Evolutionary conservation across 345 rosid genomes (phyloP).

Genomic region (Citrus sp.): DNA sequence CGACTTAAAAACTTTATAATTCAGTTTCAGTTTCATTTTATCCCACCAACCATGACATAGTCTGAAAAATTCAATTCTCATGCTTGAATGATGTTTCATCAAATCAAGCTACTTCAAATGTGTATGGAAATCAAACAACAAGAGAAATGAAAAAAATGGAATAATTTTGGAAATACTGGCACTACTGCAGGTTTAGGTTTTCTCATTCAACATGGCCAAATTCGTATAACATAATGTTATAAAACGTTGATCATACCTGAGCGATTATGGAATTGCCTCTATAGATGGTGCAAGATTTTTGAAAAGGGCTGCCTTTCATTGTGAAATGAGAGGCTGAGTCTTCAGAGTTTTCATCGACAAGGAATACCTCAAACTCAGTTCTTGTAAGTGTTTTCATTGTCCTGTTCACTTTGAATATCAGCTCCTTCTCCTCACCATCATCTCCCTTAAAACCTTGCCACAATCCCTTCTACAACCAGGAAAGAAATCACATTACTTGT

Average conservation of each 20-base stretch:
- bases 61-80: background rate
- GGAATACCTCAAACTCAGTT: slow-evolving; percentile 58
- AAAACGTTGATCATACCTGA: slow-evolving; percentile 45
- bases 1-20: background rate
- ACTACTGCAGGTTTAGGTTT: background rate
- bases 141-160: background rate
- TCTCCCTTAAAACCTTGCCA: slow-evolving; percentile 68
- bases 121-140: background rate
- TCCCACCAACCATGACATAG: background rate
- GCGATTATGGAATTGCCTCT: slow-evolving; percentile 61
- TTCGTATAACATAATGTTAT: background rate
- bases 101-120: background rate
- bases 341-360: slow-evolving; percentile 28
- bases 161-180: background rate
- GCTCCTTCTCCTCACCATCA: slow-evolving; percentile 36
- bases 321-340: slow-evolving; percentile 36
- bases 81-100: background rate
- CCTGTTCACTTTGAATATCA: slow-evolving; percentile 53
- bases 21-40: background rate
- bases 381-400: slow-evolving; percentile 41
- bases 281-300: slow-evolving; percentile 76
- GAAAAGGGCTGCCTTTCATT: slow-evolving; percentile 69
- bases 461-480: slow-evolving; percentile 47
- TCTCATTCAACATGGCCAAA: background rate
- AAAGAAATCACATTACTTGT: slow-evolving; percentile 8